phyloP scores from a whole-genome alignment of 495 filamentous ascomycete genomes.

The Platismatia glauca region DNA sequence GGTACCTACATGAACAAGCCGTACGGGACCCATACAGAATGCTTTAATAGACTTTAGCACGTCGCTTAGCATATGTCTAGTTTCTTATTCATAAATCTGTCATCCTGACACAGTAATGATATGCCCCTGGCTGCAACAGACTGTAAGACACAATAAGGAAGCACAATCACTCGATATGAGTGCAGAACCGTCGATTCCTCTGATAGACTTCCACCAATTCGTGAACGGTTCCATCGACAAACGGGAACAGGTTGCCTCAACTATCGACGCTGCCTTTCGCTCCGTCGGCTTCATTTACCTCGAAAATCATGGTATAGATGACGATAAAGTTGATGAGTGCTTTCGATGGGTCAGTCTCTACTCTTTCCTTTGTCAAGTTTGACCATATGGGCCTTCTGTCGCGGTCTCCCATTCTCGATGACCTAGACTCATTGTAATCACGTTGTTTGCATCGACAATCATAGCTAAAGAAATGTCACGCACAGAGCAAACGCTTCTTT shows the following conservation, averaged over 20 bases:
- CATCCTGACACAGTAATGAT: no score
- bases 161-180: not conserved
- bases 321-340: not conserved
- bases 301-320: not conserved
- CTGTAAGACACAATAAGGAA: no score
- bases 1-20: no score
- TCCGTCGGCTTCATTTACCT: conserved; percentile 4
- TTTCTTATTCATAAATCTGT: no score
- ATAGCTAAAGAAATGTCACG: not conserved
- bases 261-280: not conserved
- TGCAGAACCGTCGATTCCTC: not conserved
- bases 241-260: not conserved
- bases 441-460: no score
- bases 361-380: not conserved
- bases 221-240: not conserved
- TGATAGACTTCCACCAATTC: not conserved
- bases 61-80: no score
- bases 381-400: no score
- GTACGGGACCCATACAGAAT: no score
- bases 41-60: no score
- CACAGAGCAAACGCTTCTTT: conserved; percentile 6
- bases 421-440: no score
- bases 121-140: no score
- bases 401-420: no score
- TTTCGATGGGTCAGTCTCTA: not conserved